Conservation (phyloP, 1,284 basidiomycete species). For the Xerocomus minutiporus region DNA sequence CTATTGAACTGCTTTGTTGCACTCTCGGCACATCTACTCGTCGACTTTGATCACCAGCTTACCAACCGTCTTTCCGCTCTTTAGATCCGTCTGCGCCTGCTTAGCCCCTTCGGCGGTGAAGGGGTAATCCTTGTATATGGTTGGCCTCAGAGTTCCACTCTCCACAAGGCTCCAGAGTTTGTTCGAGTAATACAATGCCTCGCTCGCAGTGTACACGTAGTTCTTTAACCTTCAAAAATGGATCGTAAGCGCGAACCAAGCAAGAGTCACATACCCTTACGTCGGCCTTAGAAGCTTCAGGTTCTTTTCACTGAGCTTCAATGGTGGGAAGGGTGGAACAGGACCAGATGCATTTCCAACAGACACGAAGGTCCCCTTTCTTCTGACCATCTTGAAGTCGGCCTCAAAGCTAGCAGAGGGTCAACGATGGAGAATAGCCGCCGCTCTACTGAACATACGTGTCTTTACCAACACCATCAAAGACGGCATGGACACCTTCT, state of each 20-base stretch:
- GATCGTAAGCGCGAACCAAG: background rate
- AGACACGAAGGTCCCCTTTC: constrained; percentile 83
- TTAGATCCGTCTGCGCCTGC: constrained; percentile 78
- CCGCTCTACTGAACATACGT: constrained; percentile 48
- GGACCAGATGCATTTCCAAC: constrained; percentile 90
- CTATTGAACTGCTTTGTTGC: background rate
- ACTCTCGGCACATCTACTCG: constrained; percentile 5
- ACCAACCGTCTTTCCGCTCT: constrained; percentile 73
- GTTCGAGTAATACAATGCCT: constrained; percentile 41
- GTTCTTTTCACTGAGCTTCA: constrained; percentile 81
- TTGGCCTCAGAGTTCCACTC: constrained; percentile 62
- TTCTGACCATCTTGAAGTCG: constrained; percentile 75
- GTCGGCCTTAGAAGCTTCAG: constrained; percentile 73
- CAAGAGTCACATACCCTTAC: constrained; percentile 40
- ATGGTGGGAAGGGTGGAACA: constrained; percentile 65
- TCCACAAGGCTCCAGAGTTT: constrained; percentile 66
- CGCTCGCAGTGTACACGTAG: constrained; percentile 41
- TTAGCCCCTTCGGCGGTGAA: constrained; percentile 80
- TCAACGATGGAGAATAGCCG: background rate
- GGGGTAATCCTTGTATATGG: constrained; percentile 74
- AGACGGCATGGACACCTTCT: constrained; percentile 82
- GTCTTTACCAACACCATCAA: constrained; percentile 92
- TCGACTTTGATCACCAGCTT: constrained; percentile 75
- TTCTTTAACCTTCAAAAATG: constrained; percentile 47
- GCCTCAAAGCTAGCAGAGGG: constrained; percentile 60